phyloP scores from a whole-genome alignment of 441 rosid species.

The Mallotus repandus region DNA sequence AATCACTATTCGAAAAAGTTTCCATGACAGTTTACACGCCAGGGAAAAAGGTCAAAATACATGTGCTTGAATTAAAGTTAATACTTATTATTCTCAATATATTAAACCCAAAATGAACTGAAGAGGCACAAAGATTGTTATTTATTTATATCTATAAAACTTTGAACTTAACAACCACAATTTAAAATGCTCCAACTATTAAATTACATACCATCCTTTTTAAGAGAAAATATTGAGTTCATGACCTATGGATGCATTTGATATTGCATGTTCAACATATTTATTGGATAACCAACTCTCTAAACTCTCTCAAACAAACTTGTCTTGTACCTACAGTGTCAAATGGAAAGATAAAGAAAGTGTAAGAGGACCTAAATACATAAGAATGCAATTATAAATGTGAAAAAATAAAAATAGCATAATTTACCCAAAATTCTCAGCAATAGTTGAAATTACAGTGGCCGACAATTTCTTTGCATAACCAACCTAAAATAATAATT shows the following conservation, averaged over 20 bases:
- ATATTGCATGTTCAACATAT: constrained; percentile 90
- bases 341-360: constrained; percentile 16
- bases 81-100: neutral
- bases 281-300: constrained; percentile 91
- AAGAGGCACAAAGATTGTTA: neutral
- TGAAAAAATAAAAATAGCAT: neutral
- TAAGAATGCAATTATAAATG: neutral
- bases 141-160: neutral
- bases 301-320: constrained; percentile 96
- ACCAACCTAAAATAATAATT: constrained; percentile 58
- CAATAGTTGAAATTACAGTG: constrained; percentile 85
- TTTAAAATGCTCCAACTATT: neutral
- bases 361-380: neutral
- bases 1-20: too few relatives aligned
- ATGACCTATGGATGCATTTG: constrained; percentile 98
- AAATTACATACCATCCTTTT: neutral
- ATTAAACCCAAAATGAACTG: neutral
- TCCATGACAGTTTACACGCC: neutral
- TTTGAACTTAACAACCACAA: neutral
- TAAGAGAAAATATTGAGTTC: neutral
- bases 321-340: constrained; percentile 63
- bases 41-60: neutral
- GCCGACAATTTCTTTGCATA: constrained; percentile 97
- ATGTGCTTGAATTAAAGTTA: neutral
- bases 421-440: constrained; percentile 68